These are phyloP conservation scores for Petunia hybrid DNA, from an alignment of 305 asterid species.

Conservation along the genomic window DNA sequence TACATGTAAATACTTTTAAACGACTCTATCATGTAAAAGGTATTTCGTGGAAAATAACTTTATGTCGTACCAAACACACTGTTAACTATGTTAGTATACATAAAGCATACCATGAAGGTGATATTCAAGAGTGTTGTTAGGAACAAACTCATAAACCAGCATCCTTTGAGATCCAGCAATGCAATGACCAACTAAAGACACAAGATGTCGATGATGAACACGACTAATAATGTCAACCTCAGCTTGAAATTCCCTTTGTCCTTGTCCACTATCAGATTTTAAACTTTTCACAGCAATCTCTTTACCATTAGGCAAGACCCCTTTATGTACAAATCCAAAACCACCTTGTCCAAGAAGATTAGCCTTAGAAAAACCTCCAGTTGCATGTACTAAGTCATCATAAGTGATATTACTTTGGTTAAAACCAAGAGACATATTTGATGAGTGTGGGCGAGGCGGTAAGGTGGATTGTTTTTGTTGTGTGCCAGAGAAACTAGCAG, in stretches of 20 bases:
- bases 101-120: constrained; percentile 73
- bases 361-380: constrained; percentile 51
- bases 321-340: constrained; percentile 85
- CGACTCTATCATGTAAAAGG: neutral
- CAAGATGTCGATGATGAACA: constrained; percentile 89
- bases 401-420: constrained; percentile 73
- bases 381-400: constrained; percentile 72
- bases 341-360: constrained; percentile 89
- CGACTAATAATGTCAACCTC: constrained; percentile 90
- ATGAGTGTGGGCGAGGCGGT: constrained; percentile 60
- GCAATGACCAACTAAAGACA: constrained; percentile 84
- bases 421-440: constrained; percentile 55
- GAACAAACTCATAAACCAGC: constrained; percentile 81
- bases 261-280: constrained; percentile 81
- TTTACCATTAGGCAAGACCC: constrained; percentile 86
- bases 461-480: constrained; percentile 35
- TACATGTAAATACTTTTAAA: neutral
- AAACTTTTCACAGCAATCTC: constrained; percentile 79
- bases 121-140: constrained; percentile 71
- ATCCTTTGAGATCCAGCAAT: constrained; percentile 75
- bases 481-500: constrained; percentile 52
- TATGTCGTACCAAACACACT: neutral
- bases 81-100: neutral
- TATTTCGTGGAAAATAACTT: neutral
- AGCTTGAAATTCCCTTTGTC: constrained; percentile 90